Base-by-base conservation (phyloP, 2,329 filamentous ascomycete genomes). In the Sphaerulina vaccinii region DNA sequence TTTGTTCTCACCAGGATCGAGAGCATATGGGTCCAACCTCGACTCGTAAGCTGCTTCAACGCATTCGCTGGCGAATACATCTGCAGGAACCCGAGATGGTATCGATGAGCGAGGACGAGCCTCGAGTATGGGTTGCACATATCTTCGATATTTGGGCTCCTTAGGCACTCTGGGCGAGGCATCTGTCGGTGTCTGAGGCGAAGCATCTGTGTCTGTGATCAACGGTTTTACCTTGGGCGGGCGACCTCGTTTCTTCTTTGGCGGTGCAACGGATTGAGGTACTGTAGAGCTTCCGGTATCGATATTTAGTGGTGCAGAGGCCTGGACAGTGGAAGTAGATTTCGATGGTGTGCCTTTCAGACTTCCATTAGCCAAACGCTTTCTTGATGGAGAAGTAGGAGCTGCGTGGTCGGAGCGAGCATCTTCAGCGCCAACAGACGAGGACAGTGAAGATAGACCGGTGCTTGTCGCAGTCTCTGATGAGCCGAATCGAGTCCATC, bases 21-120 rank as follows among this genome's bases (percentile, higher is more conserved):
- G 74, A 9, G 87, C 85, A 70, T 93, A 97, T 1, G 93, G 92
- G 59, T 92, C 92, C 1, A 99, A 77, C 51, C 93, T 81, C 35
- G 90, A 96, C 7, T 88, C 87, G 70, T 96, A 89, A 48, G 92
- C 93, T 10, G 92, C 92, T 47, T 86, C 80, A 52, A 96, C 87
- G 67, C 90, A 96, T 73, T 99, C 90, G 58, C 85, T 82, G n/a
- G 90, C 92, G 72, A 96, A 96, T 54, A 92, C 84, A 44, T 82
- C 78, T 22, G 83, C 79, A 13, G 86, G 77, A 39, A 97, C 70
- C 56, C 87, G 81, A 49, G 81, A 75, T 13, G 92, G 91, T 63
- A 99, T 91, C 13, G 92, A 95, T 6, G 89, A 88, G 16, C 64
- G 64, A 32, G 68, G 62, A 41, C 65, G 63, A 13, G 65, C 62